Conservation (phyloP, 495 filamentous ascomycete genomes). For the Podospora australis region DNA sequence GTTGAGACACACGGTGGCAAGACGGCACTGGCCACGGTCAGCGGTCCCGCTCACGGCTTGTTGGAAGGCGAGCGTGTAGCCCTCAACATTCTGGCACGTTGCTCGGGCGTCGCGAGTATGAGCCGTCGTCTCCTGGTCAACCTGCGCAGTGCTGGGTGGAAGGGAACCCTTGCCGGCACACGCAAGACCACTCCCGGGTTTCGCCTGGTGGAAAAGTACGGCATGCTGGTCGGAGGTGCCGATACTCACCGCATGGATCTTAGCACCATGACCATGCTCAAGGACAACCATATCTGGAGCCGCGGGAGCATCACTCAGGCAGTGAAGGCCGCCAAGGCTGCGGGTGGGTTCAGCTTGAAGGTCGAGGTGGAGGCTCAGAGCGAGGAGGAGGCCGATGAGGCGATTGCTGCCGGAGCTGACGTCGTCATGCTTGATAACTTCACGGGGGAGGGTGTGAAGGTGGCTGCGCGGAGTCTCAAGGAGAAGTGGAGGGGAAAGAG, state of each 20-base stretch:
- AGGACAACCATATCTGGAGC: constrained; percentile 96
- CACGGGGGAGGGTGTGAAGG: constrained; percentile 62
- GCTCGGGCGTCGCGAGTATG: constrained; percentile 84
- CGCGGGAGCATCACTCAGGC: constrained; percentile 77
- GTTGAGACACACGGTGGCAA: constrained; percentile 46
- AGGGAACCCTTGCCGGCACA: constrained; percentile 83
- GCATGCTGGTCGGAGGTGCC: constrained; percentile 86
- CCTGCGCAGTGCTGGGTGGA: constrained; percentile 59
- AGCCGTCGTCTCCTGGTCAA: constrained; percentile 45
- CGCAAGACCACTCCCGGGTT: constrained; percentile 97
- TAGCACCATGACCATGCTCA: constrained; percentile 93
- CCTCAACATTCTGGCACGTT: constrained; percentile 83
- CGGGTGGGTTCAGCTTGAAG: constrained; percentile 84
- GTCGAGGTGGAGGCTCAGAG: constrained; percentile 92
- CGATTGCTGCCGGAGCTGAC: constrained; percentile 84
- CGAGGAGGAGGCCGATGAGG: constrained; percentile 82
- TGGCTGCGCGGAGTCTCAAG: constrained; percentile 66
- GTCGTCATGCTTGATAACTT: constrained; percentile 98
- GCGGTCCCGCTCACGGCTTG: constrained; percentile 75
- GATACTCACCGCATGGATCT: constrained; percentile 90
- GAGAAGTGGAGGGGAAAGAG: constrained; percentile 62
- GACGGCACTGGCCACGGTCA: constrained; percentile 68
- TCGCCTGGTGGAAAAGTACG: constrained; percentile 94
- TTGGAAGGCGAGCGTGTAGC: constrained; percentile 90
- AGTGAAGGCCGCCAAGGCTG: constrained; percentile 74